Percentiles rank a stretch among this genome's conserved stretches.
phyloP scores from a whole-genome alignment of 2,329 filamentous ascomycete genomes.

The Pseudogymnoascus sp. region DNA sequence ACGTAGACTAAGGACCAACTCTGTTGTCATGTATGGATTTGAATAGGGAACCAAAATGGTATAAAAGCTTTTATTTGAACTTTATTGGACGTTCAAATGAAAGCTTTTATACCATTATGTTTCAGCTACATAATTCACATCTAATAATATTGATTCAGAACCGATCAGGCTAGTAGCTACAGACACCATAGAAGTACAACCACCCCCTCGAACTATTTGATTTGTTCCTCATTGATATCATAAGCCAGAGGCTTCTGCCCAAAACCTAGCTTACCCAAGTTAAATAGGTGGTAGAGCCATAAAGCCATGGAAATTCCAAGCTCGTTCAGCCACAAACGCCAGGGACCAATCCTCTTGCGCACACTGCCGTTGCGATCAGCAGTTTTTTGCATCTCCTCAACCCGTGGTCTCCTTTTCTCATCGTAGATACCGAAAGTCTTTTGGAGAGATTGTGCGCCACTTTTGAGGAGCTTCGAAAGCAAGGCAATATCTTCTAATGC shows the following conservation, averaged over 20 bases:
- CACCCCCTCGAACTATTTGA: neutral
- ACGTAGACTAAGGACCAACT: no score
- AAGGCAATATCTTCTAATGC: conserved; percentile 43
- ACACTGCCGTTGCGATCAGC: conserved; percentile 22
- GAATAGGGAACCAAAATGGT: no score
- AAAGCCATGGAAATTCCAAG: conserved; percentile 15
- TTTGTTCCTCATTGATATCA: conserved; percentile 25
- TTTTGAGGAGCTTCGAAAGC: conserved; percentile 24
- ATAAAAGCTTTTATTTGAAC: no score
- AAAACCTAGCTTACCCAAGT: conserved; percentile 20
- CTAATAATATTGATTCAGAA: no score
- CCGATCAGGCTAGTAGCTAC: no score
- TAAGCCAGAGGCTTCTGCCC: conserved; percentile 25
- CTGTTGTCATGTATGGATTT: no score
- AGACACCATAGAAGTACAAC: neutral
- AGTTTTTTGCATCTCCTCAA: conserved; percentile 23
- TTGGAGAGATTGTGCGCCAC: conserved; percentile 14
- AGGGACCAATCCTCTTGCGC: conserved; percentile 22
- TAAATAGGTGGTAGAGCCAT: conserved; percentile 19
- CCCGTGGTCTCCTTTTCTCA: conserved; percentile 26
- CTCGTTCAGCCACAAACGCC: conserved; percentile 27
- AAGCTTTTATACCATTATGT: no score
- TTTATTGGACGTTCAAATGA: no score
- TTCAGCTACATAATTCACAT: no score
- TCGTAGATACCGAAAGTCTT: conserved; percentile 25